A percentile compares a stretch with the other conserved stretches of the same genome.
Conservation (phyloP, 257 asterid species). For the Fraxinus cuspidata region DNA sequence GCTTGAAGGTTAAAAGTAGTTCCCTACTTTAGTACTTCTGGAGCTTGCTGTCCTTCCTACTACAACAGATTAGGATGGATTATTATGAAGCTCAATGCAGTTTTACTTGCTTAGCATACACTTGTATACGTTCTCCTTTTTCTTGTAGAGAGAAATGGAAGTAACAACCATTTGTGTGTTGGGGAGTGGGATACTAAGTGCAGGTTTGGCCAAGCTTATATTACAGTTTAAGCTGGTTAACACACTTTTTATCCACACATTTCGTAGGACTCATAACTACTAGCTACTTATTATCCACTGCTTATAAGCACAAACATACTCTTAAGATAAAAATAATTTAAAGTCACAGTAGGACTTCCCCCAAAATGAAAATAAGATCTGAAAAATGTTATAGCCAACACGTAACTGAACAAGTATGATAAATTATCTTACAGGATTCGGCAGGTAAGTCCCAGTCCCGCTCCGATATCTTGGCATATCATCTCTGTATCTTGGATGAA, state of each 20-base stretch:
- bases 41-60: neutral
- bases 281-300: neutral
- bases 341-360: neutral
- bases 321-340: neutral
- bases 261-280: neutral
- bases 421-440: conserved; percentile 81
- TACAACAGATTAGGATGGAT: neutral
- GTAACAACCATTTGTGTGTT: neutral
- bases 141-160: neutral
- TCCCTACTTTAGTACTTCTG: neutral
- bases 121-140: neutral
- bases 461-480: conserved; percentile 83
- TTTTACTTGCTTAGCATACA: neutral
- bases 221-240: neutral
- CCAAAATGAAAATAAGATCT: neutral
- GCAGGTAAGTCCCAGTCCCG: conserved; percentile 98
- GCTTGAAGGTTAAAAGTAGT: neutral
- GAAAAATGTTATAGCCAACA: neutral
- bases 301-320: conserved; percentile 1
- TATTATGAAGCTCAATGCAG: neutral
- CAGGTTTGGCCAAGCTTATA: neutral
- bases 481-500: conserved; percentile 67
- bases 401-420: conserved; percentile 20
- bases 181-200: neutral
- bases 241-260: too few relatives aligned